These are phyloP conservation scores for Teratosphaeria pseudoeucalypti DNA, from an alignment of 2,329 filamentous ascomycete genomes.

Conservation along the genomic window DNA sequence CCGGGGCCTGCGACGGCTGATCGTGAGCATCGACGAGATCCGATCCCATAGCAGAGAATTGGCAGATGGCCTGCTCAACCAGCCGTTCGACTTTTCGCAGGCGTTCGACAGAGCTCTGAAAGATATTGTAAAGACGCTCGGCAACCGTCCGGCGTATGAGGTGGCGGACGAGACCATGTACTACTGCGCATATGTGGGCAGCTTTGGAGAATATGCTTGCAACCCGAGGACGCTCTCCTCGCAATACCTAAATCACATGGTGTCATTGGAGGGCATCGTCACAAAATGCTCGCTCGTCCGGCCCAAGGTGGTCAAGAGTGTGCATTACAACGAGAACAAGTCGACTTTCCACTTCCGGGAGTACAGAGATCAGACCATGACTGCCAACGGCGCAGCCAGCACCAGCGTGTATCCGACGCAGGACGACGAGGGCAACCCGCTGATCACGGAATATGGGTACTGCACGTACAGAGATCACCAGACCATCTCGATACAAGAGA, in stretches of 20 bases:
- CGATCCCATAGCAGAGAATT: conserved; percentile 77
- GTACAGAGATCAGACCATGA: conserved; percentile 97
- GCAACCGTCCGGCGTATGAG: conserved; percentile 65
- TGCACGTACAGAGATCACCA: conserved; percentile 95
- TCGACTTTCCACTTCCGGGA: conserved; percentile 80
- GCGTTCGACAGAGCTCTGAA: conserved; percentile 89
- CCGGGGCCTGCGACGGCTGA: conserved; percentile 48
- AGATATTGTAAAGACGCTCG: conserved; percentile 71
- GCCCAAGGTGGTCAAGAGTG: conserved; percentile 95
- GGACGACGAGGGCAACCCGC: conserved; percentile 83
- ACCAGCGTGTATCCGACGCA: conserved; percentile 90
- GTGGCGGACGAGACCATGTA: conserved; percentile 68
- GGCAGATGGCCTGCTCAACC: conserved; percentile 65
- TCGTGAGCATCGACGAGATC: conserved; percentile 70
- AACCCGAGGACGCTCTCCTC: conserved; percentile 90
- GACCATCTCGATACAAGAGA: conserved; percentile 96
- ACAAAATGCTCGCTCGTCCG: conserved; percentile 91
- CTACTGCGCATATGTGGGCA: conserved; percentile 95
- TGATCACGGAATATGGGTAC: conserved; percentile 92
- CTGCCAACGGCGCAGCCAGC: conserved; percentile 70
- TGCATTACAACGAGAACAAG: conserved; percentile 86
- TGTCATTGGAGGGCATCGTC: conserved; percentile 93
- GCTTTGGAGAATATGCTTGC: conserved; percentile 88
- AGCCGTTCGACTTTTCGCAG: conserved; percentile 77
- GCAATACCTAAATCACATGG: conserved; percentile 86